phyloP scores from a whole-genome alignment of 225 moss, liverwort and hornwort genomes.

The Lunularia cruciata region DNA sequence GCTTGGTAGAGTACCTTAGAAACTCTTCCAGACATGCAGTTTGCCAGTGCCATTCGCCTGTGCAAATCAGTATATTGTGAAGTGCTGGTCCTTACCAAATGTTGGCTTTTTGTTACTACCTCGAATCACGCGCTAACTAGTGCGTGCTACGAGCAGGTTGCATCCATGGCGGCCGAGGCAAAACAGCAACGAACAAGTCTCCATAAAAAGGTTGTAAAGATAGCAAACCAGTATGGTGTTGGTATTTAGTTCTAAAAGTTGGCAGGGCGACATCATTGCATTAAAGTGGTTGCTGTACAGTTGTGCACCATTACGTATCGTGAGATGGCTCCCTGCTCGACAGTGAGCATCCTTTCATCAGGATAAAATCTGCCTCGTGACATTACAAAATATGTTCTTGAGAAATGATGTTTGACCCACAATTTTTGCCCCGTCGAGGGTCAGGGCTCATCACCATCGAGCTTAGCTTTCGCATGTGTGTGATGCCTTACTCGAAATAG shows the following conservation, averaged over 20 bases:
- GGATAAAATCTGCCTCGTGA: slow-evolving; percentile 3
- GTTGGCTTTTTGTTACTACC: no score
- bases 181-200: slow-evolving; percentile 43
- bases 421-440: not conserved
- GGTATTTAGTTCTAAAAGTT: slow-evolving; percentile 24
- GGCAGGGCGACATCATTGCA: not conserved
- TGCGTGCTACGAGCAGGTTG: slow-evolving; percentile 37
- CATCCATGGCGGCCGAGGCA: slow-evolving; percentile 48
- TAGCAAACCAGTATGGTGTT: slow-evolving; percentile 46
- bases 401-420: not conserved
- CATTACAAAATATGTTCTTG: no score
- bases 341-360: not conserved
- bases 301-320: slow-evolving; percentile 15
- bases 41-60: no score
- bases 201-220: slow-evolving; percentile 42
- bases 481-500: not conserved
- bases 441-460: not conserved
- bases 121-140: not conserved
- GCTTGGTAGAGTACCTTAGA: no score
- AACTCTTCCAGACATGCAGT: no score
- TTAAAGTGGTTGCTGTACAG: slow-evolving; percentile 19
- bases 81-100: no score
- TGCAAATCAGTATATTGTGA: no score
- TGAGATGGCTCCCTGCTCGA: slow-evolving; percentile 1
- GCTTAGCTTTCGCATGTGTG: not conserved